Evolutionary conservation across 2,329 filamentous ascomycete genomes (phyloP).

Genomic region (Keithomyces neogunnii): DNA sequence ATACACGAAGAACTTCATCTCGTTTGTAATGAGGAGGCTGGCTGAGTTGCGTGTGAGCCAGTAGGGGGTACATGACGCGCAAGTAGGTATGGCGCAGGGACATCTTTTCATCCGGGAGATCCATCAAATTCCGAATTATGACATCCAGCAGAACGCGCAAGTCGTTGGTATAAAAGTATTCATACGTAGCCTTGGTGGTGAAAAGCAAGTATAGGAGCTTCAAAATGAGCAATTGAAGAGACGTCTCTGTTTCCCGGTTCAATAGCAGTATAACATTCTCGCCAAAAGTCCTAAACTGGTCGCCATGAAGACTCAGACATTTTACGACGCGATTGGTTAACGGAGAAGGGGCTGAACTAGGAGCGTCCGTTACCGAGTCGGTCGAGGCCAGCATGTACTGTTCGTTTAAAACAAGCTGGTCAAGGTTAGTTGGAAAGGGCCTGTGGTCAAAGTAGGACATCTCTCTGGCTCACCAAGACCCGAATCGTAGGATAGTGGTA

Average conservation of each 20-base stretch:
- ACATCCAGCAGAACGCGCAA: constrained; percentile 90
- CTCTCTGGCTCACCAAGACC: constrained; percentile 62
- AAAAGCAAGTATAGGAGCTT: constrained; percentile 95
- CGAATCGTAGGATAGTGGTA: constrained; percentile 95
- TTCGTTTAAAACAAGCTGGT: constrained; percentile 86
- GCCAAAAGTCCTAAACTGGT: constrained; percentile 84
- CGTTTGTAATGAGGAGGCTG: constrained; percentile 86
- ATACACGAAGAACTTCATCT: constrained; percentile 69
- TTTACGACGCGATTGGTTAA: constrained; percentile 94
- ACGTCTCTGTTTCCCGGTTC: constrained; percentile 91
- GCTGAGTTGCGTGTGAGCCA: constrained; percentile 85
- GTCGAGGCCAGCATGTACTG: constrained; percentile 86
- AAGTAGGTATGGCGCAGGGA: constrained; percentile 87
- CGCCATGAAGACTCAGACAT: constrained; percentile 71
- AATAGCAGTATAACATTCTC: constrained; percentile 94
- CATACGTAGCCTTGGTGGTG: constrained; percentile 81
- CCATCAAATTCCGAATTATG: constrained; percentile 92
- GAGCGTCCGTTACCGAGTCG: constrained; percentile 31
- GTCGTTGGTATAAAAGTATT: constrained; percentile 99
- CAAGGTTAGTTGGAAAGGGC: constrained; percentile 10
- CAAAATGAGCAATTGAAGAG: constrained; percentile 88
- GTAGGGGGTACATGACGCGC: constrained; percentile 79
- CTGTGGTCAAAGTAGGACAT: neutral
- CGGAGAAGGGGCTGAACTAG: constrained; percentile 32
- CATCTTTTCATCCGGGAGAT: constrained; percentile 75